Base-by-base conservation (phyloP, 371 early-diverging fungal species). In the Mortierella sp. region DNA sequence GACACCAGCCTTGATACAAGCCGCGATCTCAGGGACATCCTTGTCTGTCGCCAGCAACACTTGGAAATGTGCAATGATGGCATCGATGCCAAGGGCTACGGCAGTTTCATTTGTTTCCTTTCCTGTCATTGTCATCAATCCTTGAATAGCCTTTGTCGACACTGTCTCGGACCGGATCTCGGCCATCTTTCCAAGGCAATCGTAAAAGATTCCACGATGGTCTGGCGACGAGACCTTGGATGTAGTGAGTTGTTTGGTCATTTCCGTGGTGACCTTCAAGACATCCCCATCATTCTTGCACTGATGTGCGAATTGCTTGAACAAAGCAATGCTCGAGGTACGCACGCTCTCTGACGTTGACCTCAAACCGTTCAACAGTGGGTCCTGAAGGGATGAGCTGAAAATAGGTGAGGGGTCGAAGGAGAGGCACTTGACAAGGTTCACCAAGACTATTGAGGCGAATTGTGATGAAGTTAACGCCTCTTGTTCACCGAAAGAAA, bases 91-190 rank as follows among this genome's bases (percentile, higher is more conserved):
- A 63, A 89, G 82, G 1, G 83, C 66, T 53, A 92, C 86, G 14
- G 90, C 90, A 37, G 85, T 81, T 61, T 96, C 97, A 51, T 92
- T 89, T 28, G 92, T 84, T 73, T 97, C 97, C 81, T 95, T 96
- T 55, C 82, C 81, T 7, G 88, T 70, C 85, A 94, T 89, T 3
- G 88, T 80, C 6, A 91, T 85, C 70, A 91, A 81, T 5, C 85
- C 87, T 44, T 89, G 84, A 15, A 93, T 74, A 19, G 86, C 88
- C 60, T 86, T 91, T 62, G 86, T 79, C 12, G 93, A 89, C 4
- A 92, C 87, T 48, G 81, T 68, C 12, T 90, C 85, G 12, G 86
- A 82, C 18, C 75, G 75, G 4, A 85, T 74, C 14, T 89, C 85
- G 14, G 86, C 83, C 11, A 85, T 84, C 25, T 83, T 73, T 9